Evolutionary conservation across 352 stramenopile species (phyloP).

Genomic region (Globisporangium paddicum): DNA sequence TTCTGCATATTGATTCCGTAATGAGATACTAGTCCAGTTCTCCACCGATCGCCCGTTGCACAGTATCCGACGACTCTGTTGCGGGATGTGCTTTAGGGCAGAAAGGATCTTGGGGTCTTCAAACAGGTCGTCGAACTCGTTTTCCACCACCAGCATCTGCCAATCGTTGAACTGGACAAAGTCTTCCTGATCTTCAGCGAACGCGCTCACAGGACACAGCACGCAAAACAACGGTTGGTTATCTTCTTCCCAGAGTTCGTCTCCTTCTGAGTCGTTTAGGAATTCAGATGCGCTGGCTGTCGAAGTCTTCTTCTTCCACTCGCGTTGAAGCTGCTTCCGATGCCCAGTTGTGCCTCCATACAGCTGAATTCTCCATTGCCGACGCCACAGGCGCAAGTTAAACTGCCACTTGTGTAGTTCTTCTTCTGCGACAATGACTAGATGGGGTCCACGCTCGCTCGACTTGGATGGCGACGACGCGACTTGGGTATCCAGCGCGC

Average conservation of each 20-base stretch:
- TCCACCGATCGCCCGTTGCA: conserved; percentile 58
- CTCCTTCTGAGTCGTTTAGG: conserved; percentile 44
- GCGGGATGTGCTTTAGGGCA: conserved; percentile 38
- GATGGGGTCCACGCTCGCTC: conserved; percentile 35
- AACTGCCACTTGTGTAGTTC: conserved; percentile 82
- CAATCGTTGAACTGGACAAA: conserved; percentile 48
- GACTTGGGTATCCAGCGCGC: conserved; percentile 22
- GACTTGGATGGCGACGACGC: not conserved
- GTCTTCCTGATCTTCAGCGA: conserved; percentile 41
- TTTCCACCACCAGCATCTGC: conserved; percentile 77
- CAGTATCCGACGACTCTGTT: conserved; percentile 50
- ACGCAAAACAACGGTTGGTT: conserved; percentile 51
- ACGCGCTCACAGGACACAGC: conserved; percentile 51
- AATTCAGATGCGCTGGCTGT: conserved; percentile 4
- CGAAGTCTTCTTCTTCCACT: conserved; percentile 42
- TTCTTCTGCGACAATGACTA: conserved; percentile 72
- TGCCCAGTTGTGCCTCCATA: conserved; percentile 36
- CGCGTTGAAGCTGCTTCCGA: conserved; percentile 38
- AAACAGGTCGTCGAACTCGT: conserved; percentile 45
- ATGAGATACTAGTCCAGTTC: conserved; percentile 38
- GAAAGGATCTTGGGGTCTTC: conserved; percentile 34
- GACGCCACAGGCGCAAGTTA: conserved; percentile 56
- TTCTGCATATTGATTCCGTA: conserved; percentile 38
- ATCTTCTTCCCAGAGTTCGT: conserved; percentile 31
- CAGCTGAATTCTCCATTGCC: conserved; percentile 49